A percentile compares a stretch with the other conserved stretches of the same genome.
Conservation (phyloP, 2,329 filamentous ascomycete genomes). For the Xylariaceae sp. region DNA sequence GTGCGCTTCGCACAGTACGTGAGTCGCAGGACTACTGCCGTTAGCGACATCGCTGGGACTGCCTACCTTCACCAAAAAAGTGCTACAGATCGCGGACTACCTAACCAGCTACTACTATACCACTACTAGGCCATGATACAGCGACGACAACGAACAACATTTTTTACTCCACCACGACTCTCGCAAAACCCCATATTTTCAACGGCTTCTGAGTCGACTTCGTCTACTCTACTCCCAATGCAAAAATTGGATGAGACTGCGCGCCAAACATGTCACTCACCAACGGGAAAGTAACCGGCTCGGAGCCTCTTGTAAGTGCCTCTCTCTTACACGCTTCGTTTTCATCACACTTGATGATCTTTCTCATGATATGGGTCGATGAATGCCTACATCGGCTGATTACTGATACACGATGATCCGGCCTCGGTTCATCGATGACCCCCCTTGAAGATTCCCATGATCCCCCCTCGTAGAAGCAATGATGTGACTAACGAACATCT, state of each 20-base stretch:
- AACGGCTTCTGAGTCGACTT: too few species aligned
- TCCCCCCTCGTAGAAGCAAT: not conserved
- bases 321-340: not conserved
- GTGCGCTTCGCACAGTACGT: not conserved
- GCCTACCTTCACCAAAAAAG: too few species aligned
- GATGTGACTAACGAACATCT: not conserved
- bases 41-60: not conserved
- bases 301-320: slow-evolving; percentile 40
- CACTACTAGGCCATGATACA: not conserved
- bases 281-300: slow-evolving; percentile 40
- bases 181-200: not conserved
- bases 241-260: not conserved
- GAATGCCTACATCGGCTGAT: too few species aligned
- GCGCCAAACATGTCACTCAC: slow-evolving; percentile 36
- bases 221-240: not conserved
- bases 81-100: not conserved
- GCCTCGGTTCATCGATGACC: not conserved
- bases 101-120: not conserved
- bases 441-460: not conserved
- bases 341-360: too few species aligned
- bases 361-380: not conserved
- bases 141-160: not conserved
- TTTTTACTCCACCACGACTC: not conserved
- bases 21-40: too few species aligned
- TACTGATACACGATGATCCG: too few species aligned